Evolutionary conservation across 306 rosid genomes (phyloP).

Genomic region (Medicago lupulina): DNA sequence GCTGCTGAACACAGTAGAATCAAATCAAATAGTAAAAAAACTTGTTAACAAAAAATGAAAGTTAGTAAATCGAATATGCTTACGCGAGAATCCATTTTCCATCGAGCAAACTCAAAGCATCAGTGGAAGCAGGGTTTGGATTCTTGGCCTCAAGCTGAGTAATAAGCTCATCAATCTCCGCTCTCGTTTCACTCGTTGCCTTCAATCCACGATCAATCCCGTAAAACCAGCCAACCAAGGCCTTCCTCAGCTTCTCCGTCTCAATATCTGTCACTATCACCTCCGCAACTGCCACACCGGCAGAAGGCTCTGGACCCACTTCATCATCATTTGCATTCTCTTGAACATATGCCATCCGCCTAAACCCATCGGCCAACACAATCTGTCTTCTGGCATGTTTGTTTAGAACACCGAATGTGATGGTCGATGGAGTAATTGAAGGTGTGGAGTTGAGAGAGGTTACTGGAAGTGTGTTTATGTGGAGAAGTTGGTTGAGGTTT

Average conservation of each 20-base stretch:
- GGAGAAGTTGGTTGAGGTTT: conserved; percentile 54
- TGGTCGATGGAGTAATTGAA: conserved; percentile 44
- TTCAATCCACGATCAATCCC: conserved; percentile 84
- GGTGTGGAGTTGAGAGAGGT: conserved; percentile 47
- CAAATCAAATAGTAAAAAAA: background rate
- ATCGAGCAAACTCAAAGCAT: conserved; percentile 76
- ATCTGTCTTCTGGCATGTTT: conserved; percentile 35
- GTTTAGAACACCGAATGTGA: conserved; percentile 37
- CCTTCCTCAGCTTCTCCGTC: conserved; percentile 66
- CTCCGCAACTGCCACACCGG: conserved; percentile 46
- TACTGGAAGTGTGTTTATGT: conserved; percentile 49
- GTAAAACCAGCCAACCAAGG: conserved; percentile 70
- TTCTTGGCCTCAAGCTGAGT: conserved; percentile 82
- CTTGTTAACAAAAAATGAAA: too few species aligned
- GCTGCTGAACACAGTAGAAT: background rate
- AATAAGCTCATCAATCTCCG: conserved; percentile 89
- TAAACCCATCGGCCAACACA: conserved; percentile 29
- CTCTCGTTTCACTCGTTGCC: conserved; percentile 81
- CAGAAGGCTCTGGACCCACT: conserved; percentile 41
- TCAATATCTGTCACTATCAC: conserved; percentile 52
- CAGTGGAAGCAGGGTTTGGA: conserved; percentile 89
- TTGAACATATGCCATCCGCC: conserved; percentile 42
- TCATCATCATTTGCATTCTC: conserved; percentile 53
- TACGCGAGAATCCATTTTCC: conserved; percentile 98
- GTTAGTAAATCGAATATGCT: background rate